Base-by-base conservation (phyloP, 805 yeast species). In the Cyberlindnera xishuangbannaensis region DNA sequence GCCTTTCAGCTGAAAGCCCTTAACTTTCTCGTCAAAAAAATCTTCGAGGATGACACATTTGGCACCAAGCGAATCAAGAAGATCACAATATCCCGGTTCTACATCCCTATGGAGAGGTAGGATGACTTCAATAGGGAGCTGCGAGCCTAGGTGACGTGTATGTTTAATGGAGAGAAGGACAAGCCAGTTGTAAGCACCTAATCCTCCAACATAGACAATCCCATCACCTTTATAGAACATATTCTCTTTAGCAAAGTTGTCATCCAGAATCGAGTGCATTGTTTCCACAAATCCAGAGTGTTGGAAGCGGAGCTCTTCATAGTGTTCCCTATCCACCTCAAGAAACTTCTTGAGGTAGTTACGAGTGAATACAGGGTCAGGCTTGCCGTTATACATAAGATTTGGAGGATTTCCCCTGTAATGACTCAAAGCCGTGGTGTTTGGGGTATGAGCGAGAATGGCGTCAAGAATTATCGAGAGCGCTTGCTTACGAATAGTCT, bases 61-160 rank as follows among this genome's bases (percentile, higher is more conserved):
- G 3, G 81, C 87, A 39, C 76, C 71, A 36, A 78, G 53, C 15
- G 53, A 47, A 0, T 90, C 87, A 33, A 83, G 59, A 7, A 58
- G 57, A 23, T 71, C 76, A 58, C 95, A 84, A 31, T 77, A 65
- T 29, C 76, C 77, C 15, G 73, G 67, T 48, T 79, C 88, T 48
- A 73, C 79, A 48, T 81, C 88, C 21, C 68, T 71, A 29, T 63
- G 55, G 27, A 72, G 67, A 3, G 92, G 88, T 40, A 85, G 71
- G 37, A 83, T 67, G 3, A 85, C 77, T 62, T 85, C 95, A 8
- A 85, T 74, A 0, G 95, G 95, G 15, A 78, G 56, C 7, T 56
- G 60, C 7, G 77, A 71, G 11, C 86, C 83, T 15, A 67, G 59
- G 31, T 70, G 72, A 45, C 87, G 61, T 20, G 83, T 56, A 40